These are phyloP conservation scores for Blastobotrys americana DNA, from an alignment of 805 yeast species.

Conservation along the genomic window DNA sequence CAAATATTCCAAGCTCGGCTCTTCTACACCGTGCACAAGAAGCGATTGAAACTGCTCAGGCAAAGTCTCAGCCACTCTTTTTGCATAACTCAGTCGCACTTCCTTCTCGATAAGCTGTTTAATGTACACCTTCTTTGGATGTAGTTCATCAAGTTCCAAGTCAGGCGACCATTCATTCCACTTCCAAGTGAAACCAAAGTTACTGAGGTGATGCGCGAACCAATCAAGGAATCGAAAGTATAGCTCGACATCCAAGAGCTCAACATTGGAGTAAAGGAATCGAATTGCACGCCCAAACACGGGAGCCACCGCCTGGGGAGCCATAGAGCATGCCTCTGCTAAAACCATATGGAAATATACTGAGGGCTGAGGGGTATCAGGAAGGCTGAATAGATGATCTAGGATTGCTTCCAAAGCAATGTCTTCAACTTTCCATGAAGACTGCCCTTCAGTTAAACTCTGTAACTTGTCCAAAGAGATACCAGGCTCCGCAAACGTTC, in stretches of 20 bases:
- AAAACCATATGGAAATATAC: slow-evolving; percentile 80
- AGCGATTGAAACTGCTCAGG: slow-evolving; percentile 49
- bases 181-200: slow-evolving; percentile 93
- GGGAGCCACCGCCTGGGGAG: slow-evolving; percentile 82
- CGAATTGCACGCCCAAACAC: slow-evolving; percentile 90
- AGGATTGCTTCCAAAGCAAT: slow-evolving; percentile 76
- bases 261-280: slow-evolving; percentile 63
- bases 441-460: slow-evolving; percentile 30
- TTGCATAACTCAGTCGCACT: slow-evolving; percentile 69
- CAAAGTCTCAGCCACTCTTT: slow-evolving; percentile 63
- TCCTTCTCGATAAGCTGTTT: slow-evolving; percentile 78
- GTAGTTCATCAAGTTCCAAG: slow-evolving; percentile 42
- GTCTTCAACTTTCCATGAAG: slow-evolving; percentile 91
- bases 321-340: slow-evolving; percentile 78
- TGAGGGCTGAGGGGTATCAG: slow-evolving; percentile 54
- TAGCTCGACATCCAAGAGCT: slow-evolving; percentile 66
- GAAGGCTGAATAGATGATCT: slow-evolving; percentile 69
- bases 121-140: slow-evolving; percentile 69
- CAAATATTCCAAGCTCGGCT: slow-evolving; percentile 35
- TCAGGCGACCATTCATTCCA: slow-evolving; percentile 86
- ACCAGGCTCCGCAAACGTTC: slow-evolving; percentile 65
- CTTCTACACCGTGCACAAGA: slow-evolving; percentile 33
- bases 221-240: slow-evolving; percentile 72
- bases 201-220: slow-evolving; percentile 89
- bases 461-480: slow-evolving; percentile 64